phyloP scores from a whole-genome alignment of 176 grass and related monocot genomes.

The Phoenix roebelenii region DNA sequence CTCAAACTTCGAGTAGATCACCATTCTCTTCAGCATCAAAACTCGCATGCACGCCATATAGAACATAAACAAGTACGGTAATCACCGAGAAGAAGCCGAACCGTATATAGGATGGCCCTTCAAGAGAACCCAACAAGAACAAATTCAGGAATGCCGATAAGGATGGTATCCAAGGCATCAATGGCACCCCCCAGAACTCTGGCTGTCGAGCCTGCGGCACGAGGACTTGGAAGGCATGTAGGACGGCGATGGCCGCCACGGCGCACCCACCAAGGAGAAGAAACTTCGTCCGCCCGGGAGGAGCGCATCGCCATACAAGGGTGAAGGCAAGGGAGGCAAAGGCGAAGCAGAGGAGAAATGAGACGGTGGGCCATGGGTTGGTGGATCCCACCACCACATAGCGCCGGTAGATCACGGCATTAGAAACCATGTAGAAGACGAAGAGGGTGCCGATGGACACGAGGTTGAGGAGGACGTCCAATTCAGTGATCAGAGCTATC shows the following conservation, averaged over 20 bases:
- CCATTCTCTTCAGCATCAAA: conserved; percentile 74
- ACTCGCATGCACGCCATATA: conserved; percentile 82
- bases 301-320: conserved; percentile 47
- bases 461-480: conserved; percentile 77
- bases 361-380: conserved; percentile 33
- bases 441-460: conserved; percentile 95
- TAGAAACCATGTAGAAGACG: conserved; percentile 99
- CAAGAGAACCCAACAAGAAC: conserved; percentile 71
- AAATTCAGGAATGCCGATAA: conserved; percentile 81
- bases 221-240: conserved; percentile 44
- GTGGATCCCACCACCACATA: conserved; percentile 32
- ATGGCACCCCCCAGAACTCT: conserved; percentile 77
- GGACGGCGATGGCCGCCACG: conserved; percentile 22
- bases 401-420: conserved; percentile 81
- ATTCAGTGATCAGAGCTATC: conserved; percentile 79
- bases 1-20: conserved; percentile 1
- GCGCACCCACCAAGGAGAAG: conserved; percentile 37
- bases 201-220: conserved; percentile 60
- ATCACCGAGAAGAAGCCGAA: conserved; percentile 59
- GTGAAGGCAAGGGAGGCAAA: conserved; percentile 52
- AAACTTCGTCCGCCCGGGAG: conserved; percentile 7
- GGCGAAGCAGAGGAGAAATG: conserved; percentile 57
- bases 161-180: conserved; percentile 90
- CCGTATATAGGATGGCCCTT: conserved; percentile 53
- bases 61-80: conserved; percentile 47